Evolutionary conservation across 768 basidiomycete genomes (phyloP).

Genomic region (Mycena metata): DNA sequence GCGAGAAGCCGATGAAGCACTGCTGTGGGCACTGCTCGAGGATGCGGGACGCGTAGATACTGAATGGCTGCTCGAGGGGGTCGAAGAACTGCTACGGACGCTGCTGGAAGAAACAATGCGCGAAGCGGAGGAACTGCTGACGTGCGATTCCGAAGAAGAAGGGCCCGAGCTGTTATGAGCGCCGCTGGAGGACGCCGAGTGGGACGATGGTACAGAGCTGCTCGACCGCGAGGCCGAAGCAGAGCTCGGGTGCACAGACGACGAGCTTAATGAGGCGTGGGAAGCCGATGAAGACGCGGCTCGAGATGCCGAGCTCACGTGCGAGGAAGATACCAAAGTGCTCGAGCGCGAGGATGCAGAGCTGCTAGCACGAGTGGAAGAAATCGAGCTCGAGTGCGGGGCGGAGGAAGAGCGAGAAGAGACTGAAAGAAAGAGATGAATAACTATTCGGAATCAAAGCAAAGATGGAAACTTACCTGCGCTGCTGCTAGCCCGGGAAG

Average conservation of each 20-base stretch:
- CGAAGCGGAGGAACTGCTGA: too few species aligned
- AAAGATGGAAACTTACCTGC: too few species aligned
- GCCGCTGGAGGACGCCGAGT: not conserved
- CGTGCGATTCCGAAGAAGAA: not conserved
- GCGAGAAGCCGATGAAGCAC: not conserved
- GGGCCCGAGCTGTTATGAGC: not conserved
- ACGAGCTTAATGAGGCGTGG: not conserved
- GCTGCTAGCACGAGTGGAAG: too few species aligned
- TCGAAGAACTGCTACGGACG: not conserved
- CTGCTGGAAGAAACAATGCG: not conserved
- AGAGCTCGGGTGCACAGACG: too few species aligned
- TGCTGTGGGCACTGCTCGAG: not conserved
- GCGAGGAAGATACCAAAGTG: not conserved
- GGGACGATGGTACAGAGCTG: constrained; percentile 7
- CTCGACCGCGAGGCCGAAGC: not conserved
- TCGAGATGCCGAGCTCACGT: not conserved
- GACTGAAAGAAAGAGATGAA: too few species aligned
- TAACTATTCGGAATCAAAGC: too few species aligned
- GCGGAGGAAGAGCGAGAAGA: too few species aligned
- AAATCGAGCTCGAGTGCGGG: too few species aligned
- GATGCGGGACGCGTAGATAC: not conserved
- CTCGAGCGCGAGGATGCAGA: not conserved
- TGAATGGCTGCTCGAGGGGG: not conserved
- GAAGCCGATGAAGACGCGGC: not conserved
- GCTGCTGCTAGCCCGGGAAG: too few species aligned